Base-by-base conservation (phyloP, 108 stramenopile genomes). In the Cyclotella sp. region DNA sequence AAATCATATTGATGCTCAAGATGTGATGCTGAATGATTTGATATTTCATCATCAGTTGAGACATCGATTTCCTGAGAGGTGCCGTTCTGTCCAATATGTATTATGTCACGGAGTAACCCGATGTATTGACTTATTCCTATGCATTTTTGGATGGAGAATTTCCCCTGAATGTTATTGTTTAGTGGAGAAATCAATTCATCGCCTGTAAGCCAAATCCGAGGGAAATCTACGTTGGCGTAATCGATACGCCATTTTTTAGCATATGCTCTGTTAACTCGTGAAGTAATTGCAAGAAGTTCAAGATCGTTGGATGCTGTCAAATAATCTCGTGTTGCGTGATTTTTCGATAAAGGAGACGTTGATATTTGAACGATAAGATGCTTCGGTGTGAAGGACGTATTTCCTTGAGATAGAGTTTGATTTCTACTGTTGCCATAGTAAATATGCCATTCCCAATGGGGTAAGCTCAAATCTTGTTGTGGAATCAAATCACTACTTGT, bases 401-500 rank as follows among this genome's bases (percentile, higher is more conserved):
- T 51, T 16, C 16, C 49, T 19, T 51, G 49, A 51, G 1, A 14
- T 26, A 9, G 22, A 26, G 43, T 5, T 45, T 46, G 43, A 7
- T 40, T 40, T 19, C 13, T 43, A 45, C 5, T 68, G 67, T 11
- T 42, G 51, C 30, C 67, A 27, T 44, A 24, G 30, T 68, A 68
- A 9, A 27, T 52, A 16, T 51, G 67, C 67, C 67, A 68, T 52
- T 68, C 67, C 67, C 67, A 68, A 39, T 52, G 49, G 30, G 67
- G 49, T 14, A 52, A 30, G 46, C 16, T 30, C 9, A 9, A 1
- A 39, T 42, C 19, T 51, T 34, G 49, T 12, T 18, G 10, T 68
- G 49, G 9, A 58, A 22, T 58, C 24, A 27, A 58, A 24, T 52
- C 1, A 6, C 3, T 24, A 52, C 8, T 68, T 12, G 11, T 29